Evolutionary conservation across 2,329 filamentous ascomycete genomes (phyloP), one percentile per base, ranked within the genome.

Genomic region (Hypoxylon sp.): DNA sequence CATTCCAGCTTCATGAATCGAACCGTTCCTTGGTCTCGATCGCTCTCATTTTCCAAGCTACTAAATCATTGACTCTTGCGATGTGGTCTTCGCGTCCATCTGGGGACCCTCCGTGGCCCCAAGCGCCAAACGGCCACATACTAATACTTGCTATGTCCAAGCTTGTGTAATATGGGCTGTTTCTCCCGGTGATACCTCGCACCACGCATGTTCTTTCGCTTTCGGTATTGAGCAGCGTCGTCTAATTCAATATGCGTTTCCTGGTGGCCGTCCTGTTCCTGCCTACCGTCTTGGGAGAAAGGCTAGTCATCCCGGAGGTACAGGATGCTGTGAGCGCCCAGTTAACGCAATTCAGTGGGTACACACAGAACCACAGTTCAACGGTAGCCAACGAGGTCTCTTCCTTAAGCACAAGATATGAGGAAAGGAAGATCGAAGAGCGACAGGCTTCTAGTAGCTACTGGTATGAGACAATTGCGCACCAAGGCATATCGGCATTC

Each of bases 401-500:
- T 2, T 5, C 56, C 3, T 22, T 55, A n/a, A 55, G 17, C 57
- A 17, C 48, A 22, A 22, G 14, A n/a, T 54, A 60, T 6, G 59
- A 48, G 42, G 39, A 54, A 13, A 39, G 11, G 17, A 55, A 52
- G 29, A 22, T 74, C 11, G 63, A 73, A 46, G 64, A 70, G 52
- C 70, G 73, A 51, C 63, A 65, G 47, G 53, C 69, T 9, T 35
- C 50, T 17, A 61, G 58, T 17, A 72, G 50, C 26, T 76, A 74
- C 61, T 80, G 77, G 78, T 76, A 78, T 61, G 77, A 77, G 65
- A 69, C 72, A 19, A 78, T 81, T 50, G 63, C 76, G n/a, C 74
- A 78, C 35, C 76, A 77, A 63, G 78, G 78, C 11, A 74, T 79
- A 64, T 76, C 78, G 14, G 73, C 78, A 26, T 80, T 79, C 73